A percentile compares a stretch with the other conserved stretches of the same genome.
These are phyloP conservation scores for Rhizopus stolonifer DNA, from an alignment of 371 early-diverging fungal genomes.

Conservation along the genomic window DNA sequence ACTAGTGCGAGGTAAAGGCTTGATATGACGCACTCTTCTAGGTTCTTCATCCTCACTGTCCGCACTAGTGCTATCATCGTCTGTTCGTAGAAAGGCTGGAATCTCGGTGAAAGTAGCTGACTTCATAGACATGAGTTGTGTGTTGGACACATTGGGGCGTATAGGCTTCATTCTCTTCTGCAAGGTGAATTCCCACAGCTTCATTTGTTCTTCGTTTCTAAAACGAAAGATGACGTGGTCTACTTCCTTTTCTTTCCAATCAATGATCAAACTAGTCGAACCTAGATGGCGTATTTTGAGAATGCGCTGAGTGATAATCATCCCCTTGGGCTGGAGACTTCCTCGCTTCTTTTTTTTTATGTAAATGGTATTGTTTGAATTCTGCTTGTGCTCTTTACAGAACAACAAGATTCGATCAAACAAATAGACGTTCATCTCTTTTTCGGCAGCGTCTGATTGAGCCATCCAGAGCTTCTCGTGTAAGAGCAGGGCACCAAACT, in stretches of 20 bases:
- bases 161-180: conserved; percentile 22
- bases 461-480: conserved; percentile 80
- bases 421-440: conserved; percentile 77
- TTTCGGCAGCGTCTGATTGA: conserved; percentile 67
- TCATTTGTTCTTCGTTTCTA: conserved; percentile 88
- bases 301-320: conserved; percentile 52
- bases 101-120: conserved; percentile 1
- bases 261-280: conserved; percentile 56
- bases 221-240: conserved; percentile 85
- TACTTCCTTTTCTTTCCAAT: conserved; percentile 79
- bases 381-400: conserved; percentile 71
- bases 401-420: conserved; percentile 89
- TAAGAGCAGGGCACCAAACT: conserved; percentile 84
- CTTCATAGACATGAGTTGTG: conserved; percentile 44
- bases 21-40: conserved; percentile 20
- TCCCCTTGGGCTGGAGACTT: conserved; percentile 77
- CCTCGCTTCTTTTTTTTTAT: conserved; percentile 44
- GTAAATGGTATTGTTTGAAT: conserved; percentile 34
- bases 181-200: conserved; percentile 81
- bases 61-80: conserved; percentile 44
- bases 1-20: conserved; percentile 17
- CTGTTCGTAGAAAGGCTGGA: conserved; percentile 25
- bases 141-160: conserved; percentile 41
- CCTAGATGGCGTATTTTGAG: conserved; percentile 7
- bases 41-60: conserved; percentile 21